These are phyloP conservation scores for Bisporella sp. DNA, from an alignment of 2,329 filamentous ascomycete genomes.

Conservation along the genomic window DNA sequence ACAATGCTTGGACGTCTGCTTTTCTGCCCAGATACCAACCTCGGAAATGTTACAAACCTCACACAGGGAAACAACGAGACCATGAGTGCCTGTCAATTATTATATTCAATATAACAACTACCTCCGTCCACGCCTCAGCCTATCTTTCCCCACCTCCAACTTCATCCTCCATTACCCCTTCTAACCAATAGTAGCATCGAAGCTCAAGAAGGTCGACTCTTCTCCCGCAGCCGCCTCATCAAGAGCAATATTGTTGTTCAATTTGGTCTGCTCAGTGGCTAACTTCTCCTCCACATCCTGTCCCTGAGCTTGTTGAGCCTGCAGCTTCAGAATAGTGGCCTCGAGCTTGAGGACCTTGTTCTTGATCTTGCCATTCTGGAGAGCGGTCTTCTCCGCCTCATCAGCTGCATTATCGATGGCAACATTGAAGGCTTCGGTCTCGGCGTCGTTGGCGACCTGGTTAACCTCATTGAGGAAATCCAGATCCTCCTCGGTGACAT, in stretches of 20 bases:
- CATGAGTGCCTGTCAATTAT: too few species aligned
- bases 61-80: too few species aligned
- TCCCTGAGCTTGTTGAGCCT: conserved; percentile 45
- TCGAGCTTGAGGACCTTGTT: conserved; percentile 54
- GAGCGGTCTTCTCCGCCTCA: conserved; percentile 34
- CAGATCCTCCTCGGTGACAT: conserved; percentile 40
- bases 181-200: background rate
- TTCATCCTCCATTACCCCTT: too few species aligned
- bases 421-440: conserved; percentile 46
- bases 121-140: too few species aligned
- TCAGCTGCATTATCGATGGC: conserved; percentile 38
- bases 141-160: too few species aligned
- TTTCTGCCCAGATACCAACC: too few species aligned
- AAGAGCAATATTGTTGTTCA: conserved; percentile 42
- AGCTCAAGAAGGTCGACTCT: conserved; percentile 10
- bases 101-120: too few species aligned
- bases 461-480: conserved; percentile 42
- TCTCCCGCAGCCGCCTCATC: conserved; percentile 30
- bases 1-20: too few species aligned
- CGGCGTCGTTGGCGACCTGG: conserved; percentile 45
- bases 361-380: conserved; percentile 51
- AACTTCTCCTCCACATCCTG: conserved; percentile 38
- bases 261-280: conserved; percentile 41
- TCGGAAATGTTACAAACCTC: too few species aligned
- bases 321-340: conserved; percentile 42